phyloP scores from a whole-genome alignment of 148 eudicot genomes.

The Chenopodium berlandieri region DNA sequence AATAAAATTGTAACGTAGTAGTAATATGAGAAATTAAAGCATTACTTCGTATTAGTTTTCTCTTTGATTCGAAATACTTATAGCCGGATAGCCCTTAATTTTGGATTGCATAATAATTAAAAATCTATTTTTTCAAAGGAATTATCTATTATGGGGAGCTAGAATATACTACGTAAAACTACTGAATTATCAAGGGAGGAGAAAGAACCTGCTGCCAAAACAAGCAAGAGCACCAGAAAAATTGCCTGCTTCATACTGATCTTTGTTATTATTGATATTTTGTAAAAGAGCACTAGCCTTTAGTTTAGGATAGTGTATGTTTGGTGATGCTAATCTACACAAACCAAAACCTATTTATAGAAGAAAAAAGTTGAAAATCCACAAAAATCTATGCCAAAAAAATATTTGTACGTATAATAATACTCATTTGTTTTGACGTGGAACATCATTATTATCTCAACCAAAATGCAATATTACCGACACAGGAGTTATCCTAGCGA shows the following conservation, averaged over 20 bases:
- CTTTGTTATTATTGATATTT: not conserved
- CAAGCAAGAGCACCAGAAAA: slow-evolving; percentile 26
- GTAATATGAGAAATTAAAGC: too few species aligned
- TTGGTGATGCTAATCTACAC: not conserved
- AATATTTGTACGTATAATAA: not conserved
- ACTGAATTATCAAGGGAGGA: too few species aligned
- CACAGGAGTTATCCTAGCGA: too few species aligned
- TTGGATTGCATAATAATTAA: too few species aligned
- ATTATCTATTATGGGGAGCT: too few species aligned
- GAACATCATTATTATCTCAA: too few species aligned
- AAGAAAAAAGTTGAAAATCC: not conserved
- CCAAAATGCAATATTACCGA: too few species aligned
- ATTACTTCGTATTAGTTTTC: too few species aligned
- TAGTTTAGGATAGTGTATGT: not conserved
- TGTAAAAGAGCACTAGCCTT: not conserved
- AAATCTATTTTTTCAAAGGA: too few species aligned
- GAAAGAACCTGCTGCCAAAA: slow-evolving; percentile 21
- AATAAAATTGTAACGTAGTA: too few species aligned
- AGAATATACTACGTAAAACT: not conserved
- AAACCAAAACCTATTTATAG: not conserved
- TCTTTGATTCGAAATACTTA: too few species aligned
- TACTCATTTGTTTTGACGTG: not conserved
- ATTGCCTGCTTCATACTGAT: slow-evolving; percentile 20
- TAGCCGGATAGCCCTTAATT: too few species aligned
- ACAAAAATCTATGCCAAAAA: not conserved